Evolutionary conservation across 768 basidiomycete genomes (phyloP).

Genomic region (Mycena alexandri): DNA sequence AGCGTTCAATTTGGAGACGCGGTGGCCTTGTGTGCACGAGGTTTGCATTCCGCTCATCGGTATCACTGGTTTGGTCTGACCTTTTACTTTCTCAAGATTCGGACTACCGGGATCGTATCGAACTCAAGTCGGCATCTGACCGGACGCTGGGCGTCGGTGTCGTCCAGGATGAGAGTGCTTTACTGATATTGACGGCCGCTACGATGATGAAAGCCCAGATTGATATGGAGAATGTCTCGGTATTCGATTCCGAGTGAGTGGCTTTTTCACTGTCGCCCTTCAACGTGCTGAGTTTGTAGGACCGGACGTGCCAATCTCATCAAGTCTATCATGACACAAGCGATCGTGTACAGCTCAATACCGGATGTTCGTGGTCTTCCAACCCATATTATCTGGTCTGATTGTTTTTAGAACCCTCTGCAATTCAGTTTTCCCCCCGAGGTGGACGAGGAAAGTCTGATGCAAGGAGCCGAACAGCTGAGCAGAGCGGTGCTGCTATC

Average conservation of each 20-base stretch:
- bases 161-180: conserved; percentile 58
- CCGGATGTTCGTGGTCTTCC: conserved; percentile 60
- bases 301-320: conserved; percentile 76
- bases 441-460: conserved; percentile 81
- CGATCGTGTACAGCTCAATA: conserved; percentile 81
- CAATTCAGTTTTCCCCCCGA: conserved; percentile 86
- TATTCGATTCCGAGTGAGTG: conserved; percentile 75
- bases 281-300: conserved; percentile 47
- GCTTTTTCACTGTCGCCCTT: neutral
- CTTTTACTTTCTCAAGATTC: conserved; percentile 60
- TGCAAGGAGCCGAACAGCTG: conserved; percentile 83
- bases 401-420: conserved; percentile 71
- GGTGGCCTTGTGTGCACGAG: conserved; percentile 76
- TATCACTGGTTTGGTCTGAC: neutral
- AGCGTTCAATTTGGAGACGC: conserved; percentile 83
- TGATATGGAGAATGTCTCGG: conserved; percentile 70
- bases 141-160: conserved; percentile 80
- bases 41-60: conserved; percentile 48
- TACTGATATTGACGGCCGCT: conserved; percentile 75
- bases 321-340: conserved; percentile 86
- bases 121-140: conserved; percentile 75
- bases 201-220: conserved; percentile 77
- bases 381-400: neutral
- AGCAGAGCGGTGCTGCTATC: conserved; percentile 80
- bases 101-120: conserved; percentile 78